phyloP scores from a whole-genome alignment of 2,329 filamentous ascomycete genomes.

The Aquanectria penicillioides region DNA sequence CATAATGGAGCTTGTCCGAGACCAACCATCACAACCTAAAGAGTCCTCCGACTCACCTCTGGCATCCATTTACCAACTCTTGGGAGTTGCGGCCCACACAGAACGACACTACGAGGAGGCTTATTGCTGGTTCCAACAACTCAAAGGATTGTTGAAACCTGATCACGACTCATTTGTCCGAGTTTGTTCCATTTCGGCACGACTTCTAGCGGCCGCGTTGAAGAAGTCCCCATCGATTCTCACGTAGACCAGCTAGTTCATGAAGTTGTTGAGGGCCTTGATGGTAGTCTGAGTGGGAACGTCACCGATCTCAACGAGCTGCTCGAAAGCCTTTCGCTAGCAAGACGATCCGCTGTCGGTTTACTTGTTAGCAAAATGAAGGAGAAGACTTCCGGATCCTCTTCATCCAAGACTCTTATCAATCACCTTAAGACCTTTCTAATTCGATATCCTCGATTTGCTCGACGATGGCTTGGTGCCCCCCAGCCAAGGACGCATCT shows the following conservation, averaged over 20 bases:
- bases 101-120: slow-evolving; percentile 60
- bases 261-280: slow-evolving; percentile 64
- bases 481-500: slow-evolving; percentile 60
- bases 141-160: slow-evolving; percentile 51
- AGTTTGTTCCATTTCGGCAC: slow-evolving; percentile 63
- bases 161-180: slow-evolving; percentile 58
- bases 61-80: slow-evolving; percentile 60
- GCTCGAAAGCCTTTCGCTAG: slow-evolving; percentile 63
- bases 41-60: slow-evolving; percentile 55
- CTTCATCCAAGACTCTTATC: slow-evolving; percentile 35
- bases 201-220: slow-evolving; percentile 64
- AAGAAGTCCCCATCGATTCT: slow-evolving; percentile 52
- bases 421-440: slow-evolving; percentile 65
- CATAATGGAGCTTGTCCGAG: slow-evolving; percentile 46
- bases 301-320: slow-evolving; percentile 69
- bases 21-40: slow-evolving; percentile 46
- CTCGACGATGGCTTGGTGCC: slow-evolving; percentile 70
- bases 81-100: slow-evolving; percentile 61
- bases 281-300: slow-evolving; percentile 68
- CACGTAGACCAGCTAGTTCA: slow-evolving; percentile 55
- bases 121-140: slow-evolving; percentile 62
- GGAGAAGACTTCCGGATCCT: slow-evolving; percentile 16
- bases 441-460: slow-evolving; percentile 68
- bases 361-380: slow-evolving; percentile 51
- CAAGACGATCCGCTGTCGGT: slow-evolving; percentile 64